Base-by-base conservation (phyloP, 371 early-diverging fungal genomes). In the Lichtheimia hyalospora region DNA sequence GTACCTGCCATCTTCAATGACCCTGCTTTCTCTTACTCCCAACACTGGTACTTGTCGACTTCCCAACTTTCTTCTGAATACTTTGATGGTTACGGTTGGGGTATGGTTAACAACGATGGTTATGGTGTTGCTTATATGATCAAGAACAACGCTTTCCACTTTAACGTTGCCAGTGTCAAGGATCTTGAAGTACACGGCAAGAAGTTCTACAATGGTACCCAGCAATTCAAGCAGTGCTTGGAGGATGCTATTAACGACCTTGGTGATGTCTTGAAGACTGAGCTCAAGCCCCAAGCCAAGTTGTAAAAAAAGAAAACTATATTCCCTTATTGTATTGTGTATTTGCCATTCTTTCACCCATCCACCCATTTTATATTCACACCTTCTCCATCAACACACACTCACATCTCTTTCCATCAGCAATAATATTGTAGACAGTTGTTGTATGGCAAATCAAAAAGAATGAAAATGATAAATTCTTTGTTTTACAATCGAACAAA, bases 41-140 rank as follows among this genome's bases (percentile, higher is more conserved):
- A 81, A 58, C 94, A 94, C 77, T 98, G 98, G 98, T 89, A 84
- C 73, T 71, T 98, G 49, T 95, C 95, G 18, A 97, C 97, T 0
- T 95, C 95, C 20, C 96, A 97, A 75, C 82, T 98, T 54, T 79
- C 92, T 4, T 89, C 91, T 57, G 96, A 96, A 69, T 79, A 92
- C 79, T 96, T 93, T 81, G 86, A 88, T 60, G 87, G 88, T 42
- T 98, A 95, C 67, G 98, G 98, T 10, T 98, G 96, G 95, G 96
- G 96, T 55, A 93, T 93, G 73, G 98, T 98, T 25, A 92, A 94
- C 13, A 88, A 93, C 25, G 93, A 94, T 76, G 98, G 98, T 8
- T 97, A 90, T 71, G 96, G 96, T 52, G 73, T 91, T 60, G 96
- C 97, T 16, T 98, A 98, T 80, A 94, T 94, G 89, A 86, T 97